Evolutionary conservation across 805 yeast species (phyloP), one percentile per base, ranked within the genome.

Genomic region (Metschnikowia vanudenii): DNA sequence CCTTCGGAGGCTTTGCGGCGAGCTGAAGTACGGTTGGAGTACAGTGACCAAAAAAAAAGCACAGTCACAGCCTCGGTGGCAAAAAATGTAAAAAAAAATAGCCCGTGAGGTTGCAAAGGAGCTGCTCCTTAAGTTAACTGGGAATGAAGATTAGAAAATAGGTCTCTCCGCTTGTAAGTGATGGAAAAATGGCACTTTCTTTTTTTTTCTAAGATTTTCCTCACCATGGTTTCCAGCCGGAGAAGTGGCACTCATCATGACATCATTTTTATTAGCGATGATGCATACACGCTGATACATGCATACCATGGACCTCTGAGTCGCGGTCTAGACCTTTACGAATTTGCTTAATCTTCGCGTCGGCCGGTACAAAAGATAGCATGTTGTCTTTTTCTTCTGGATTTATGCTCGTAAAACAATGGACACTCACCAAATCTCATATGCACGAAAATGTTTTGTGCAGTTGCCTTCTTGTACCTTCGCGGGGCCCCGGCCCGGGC

Each of bases 231-330:
- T 39, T 28, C 36, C 40, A 16, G 33, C 28, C 47, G 37, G 43
- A 29, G 29, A 43, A 35, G 45, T 37, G 47, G 37, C 47, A 34
- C 30, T 39, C 24, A 20, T 14, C 36, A 45, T 39, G 48, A 45
- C 48, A 45, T 45, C 48, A 45, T 45, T 3, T 26, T 6, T 11
- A 19, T 32, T 22, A 29, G 31, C 39, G 37, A 33, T 34, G 43
- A 33, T 40, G 47, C 47, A 35, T 28, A 26, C 2, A 11, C 17
- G 5, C 12, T 12, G 17, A 3, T 18, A 30, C 28, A 39, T 44
- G 39, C 40, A 44, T 31, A 14, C 10, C 10, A 9, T 11, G 13
- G 24, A 14, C 39, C 36, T 3, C 39, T 26, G 43, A 28, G 11
- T 4, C 29, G 26, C 20, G 48, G 48, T 40, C 48, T 45, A 40